Evolutionary conservation across 306 rosid species (phyloP), one percentile per base, ranked within the genome.

Genomic region (Rosa chinensis): DNA sequence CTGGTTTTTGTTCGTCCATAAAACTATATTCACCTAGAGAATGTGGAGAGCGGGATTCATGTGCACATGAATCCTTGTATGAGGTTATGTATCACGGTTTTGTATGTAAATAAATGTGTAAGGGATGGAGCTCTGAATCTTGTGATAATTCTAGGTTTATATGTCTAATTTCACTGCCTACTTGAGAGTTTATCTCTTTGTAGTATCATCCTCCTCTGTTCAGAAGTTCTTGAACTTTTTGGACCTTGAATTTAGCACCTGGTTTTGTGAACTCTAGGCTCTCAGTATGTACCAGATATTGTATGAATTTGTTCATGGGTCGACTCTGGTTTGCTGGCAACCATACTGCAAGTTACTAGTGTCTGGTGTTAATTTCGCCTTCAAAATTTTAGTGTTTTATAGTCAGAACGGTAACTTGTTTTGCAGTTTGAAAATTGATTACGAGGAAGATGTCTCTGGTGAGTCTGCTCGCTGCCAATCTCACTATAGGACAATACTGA

Each of bases 1-100:
- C 43, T 85, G 72, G 77, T 93, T 59, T 87, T 91, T 20, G 78
- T 88, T 13, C 32, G 50, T 66, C 80, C 87, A 10, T 89, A 82
- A 28, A 59, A 25, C 18, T 66, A 55, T 61, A 18, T 12, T 58
- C 48, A 2, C 8, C 20, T 59, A 9, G 20, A 59, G 1, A 62
- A 28, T n/a, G 68, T 5, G 9, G 10, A 12, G 20, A 28, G 10
- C 1, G 10, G n/a, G 69, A 13, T 63, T 63, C 67, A 4, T 62
- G 32, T 58, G 14, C 5, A 6, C 2, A 32, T 14, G 69, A 49
- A 20, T 73, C 32, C 23, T 50, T 9, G 1, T 35, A 21, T 53
- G 43, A 55, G 21, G 20, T 53, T 35, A 32, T 18, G 49, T 32
- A 73, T 18, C 3, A 11, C 16, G 42, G 62, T 16, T 21, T 78